Conservation (phyloP, 768 basidiomycete species). For the Boletus edulis region DNA sequence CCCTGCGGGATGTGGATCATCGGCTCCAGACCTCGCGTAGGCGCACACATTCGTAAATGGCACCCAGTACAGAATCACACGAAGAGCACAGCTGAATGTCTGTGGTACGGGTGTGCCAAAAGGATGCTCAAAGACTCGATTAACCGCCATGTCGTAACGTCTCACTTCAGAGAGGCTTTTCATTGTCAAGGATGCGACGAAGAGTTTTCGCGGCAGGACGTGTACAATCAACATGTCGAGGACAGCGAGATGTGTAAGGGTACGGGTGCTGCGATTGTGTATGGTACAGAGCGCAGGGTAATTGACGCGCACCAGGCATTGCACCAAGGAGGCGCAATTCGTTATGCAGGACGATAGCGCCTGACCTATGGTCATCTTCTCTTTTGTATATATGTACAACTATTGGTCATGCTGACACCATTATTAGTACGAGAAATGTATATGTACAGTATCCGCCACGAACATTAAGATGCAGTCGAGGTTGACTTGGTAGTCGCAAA, state of each 20-base stretch:
- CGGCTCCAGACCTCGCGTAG: neutral
- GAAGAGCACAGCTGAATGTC: neutral
- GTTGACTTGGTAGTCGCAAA: too few relatives aligned
- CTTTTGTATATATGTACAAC: too few relatives aligned
- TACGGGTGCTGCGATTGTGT: neutral
- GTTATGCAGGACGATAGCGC: neutral
- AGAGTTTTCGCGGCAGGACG: constrained; percentile 3
- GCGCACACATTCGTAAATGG: constrained; percentile 11
- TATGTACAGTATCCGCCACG: too few relatives aligned
- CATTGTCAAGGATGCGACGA: constrained; percentile 1
- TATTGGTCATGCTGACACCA: too few relatives aligned
- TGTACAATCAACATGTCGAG: constrained; percentile 3
- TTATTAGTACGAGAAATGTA: too few relatives aligned
- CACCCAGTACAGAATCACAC: neutral
- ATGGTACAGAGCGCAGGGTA: neutral
- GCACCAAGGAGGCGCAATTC: neutral
- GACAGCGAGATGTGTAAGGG: neutral
- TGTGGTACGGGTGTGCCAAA: constrained; percentile 3
- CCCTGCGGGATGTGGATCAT: constrained; percentile 13
- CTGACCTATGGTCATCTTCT: too few relatives aligned
- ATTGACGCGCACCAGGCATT: neutral
- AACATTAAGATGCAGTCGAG: too few relatives aligned
- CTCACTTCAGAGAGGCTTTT: constrained; percentile 8
- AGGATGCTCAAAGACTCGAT: constrained; percentile 5
- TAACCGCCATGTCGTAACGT: constrained; percentile 5